Evolutionary conservation across 495 filamentous ascomycete genomes (phyloP).

Genomic region (Sabuloglossum arenarium): DNA sequence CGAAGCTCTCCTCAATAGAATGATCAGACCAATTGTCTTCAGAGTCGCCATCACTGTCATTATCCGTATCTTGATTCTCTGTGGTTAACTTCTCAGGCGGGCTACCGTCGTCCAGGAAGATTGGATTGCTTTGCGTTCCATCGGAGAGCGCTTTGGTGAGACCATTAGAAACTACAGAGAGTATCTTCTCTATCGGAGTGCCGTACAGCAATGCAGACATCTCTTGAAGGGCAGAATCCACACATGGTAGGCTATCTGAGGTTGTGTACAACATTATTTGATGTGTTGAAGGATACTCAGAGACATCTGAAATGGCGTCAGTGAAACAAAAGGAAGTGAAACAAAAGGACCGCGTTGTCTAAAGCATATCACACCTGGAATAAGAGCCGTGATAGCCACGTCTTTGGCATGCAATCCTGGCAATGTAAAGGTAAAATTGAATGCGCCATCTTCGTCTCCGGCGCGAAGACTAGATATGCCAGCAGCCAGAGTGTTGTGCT

Average conservation of each 20-base stretch:
- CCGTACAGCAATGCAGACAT: conserved; percentile 15
- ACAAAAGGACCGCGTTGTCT: not conserved
- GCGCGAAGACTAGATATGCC: conserved; percentile 26
- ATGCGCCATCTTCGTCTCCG: conserved; percentile 40
- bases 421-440: conserved; percentile 35
- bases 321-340: not conserved
- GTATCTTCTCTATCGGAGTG: conserved; percentile 14
- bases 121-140: conserved; percentile 6
- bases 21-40: not conserved
- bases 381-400: conserved; percentile 8
- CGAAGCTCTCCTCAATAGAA: not conserved
- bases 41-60: not conserved
- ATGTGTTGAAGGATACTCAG: conserved; percentile 43
- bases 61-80: conserved; percentile 8
- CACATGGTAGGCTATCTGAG: conserved; percentile 24
- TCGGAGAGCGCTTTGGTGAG: conserved; percentile 16
- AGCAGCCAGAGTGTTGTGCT: conserved; percentile 13
- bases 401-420: conserved; percentile 33
- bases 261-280: conserved; percentile 37
- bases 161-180: conserved; percentile 20
- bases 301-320: conserved; percentile 23
- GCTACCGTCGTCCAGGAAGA: conserved; percentile 3
- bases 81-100: conserved; percentile 5
- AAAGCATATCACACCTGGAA: conserved; percentile 7
- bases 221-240: conserved; percentile 27